phyloP scores from a whole-genome alignment of 148 eudicot species.

The Cornus suecica region DNA sequence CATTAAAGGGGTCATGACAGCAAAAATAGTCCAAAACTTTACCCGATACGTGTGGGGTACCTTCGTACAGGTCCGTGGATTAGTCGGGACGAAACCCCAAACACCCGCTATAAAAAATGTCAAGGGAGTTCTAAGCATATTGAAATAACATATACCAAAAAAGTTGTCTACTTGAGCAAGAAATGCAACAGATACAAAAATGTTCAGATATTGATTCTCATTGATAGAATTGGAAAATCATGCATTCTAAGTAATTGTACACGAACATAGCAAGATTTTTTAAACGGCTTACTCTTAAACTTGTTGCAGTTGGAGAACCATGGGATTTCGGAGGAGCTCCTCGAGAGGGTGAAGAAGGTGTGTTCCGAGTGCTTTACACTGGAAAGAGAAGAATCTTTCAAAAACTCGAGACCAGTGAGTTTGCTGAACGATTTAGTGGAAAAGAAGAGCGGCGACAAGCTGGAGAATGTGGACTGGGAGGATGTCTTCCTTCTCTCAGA shows the following conservation, averaged over 20 bases:
- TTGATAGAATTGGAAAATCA: neutral
- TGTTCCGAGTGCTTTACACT: conserved; percentile 52
- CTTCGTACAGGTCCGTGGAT: no score
- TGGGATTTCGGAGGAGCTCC: conserved; percentile 78
- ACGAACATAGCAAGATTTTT: no score
- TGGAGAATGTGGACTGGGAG: conserved; percentile 83
- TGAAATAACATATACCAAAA: neutral
- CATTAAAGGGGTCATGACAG: no score
- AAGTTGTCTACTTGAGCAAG: neutral
- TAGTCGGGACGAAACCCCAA: no score
- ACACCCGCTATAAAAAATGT: no score
- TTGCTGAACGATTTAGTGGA: conserved; percentile 58
- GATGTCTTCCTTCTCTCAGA: conserved; percentile 76
- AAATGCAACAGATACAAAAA: no score
- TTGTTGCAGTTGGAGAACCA: conserved; percentile 72
- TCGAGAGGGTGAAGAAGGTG: conserved; percentile 78
- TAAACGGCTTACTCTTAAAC: neutral
- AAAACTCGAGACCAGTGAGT: conserved; percentile 46
- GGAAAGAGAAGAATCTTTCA: conserved; percentile 73
- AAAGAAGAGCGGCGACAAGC: conserved; percentile 38
- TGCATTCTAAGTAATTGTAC: neutral
- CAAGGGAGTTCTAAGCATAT: neutral
- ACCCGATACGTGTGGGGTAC: no score
- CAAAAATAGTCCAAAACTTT: no score
- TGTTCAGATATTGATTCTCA: neutral